Percentiles rank a stretch among this genome's conserved stretches.
Conservation (phyloP, 2,329 filamentous ascomycete genomes). For the Diaporthe nobilis region DNA sequence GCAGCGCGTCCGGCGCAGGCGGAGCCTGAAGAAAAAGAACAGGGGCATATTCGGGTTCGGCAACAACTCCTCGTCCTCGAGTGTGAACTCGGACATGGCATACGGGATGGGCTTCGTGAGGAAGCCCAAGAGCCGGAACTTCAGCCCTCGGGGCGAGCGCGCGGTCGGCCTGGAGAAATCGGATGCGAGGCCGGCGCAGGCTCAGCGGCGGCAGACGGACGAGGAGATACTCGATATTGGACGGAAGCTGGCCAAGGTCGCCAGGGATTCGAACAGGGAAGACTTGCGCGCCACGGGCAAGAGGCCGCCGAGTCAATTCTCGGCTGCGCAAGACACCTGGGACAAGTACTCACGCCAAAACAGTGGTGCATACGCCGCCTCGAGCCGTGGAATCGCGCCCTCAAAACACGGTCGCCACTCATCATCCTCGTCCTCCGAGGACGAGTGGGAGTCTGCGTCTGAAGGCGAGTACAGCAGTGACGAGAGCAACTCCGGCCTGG, state of each 20-base stretch:
- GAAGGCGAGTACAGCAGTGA: slow-evolving; percentile 62
- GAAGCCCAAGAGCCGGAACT: slow-evolving; percentile 52
- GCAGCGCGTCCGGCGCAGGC: slow-evolving; percentile 54
- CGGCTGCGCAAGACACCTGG: slow-evolving; percentile 58
- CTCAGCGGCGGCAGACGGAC: slow-evolving; percentile 60
- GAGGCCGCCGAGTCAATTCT: slow-evolving; percentile 54
- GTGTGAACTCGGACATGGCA: slow-evolving; percentile 73
- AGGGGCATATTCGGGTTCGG: slow-evolving; percentile 70
- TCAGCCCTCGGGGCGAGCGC: slow-evolving; percentile 46
- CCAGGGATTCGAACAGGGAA: slow-evolving; percentile 64
- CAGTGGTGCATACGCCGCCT: slow-evolving; percentile 50
- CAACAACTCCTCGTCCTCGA: slow-evolving; percentile 68
- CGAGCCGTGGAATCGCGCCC: slow-evolving; percentile 55
- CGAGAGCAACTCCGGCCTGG: slow-evolving; percentile 56
- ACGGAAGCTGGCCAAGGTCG: slow-evolving; percentile 67
- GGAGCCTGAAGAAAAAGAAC: slow-evolving; percentile 60
- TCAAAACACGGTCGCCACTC: slow-evolving; percentile 55
- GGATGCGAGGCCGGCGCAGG: slow-evolving; percentile 35
- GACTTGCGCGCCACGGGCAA: slow-evolving; percentile 61
- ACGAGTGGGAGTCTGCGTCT: slow-evolving; percentile 72
- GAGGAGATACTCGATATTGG: slow-evolving; percentile 71
- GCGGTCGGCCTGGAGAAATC: slow-evolving; percentile 29
- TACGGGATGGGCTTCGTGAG: slow-evolving; percentile 74
- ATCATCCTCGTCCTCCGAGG: slow-evolving; percentile 58
- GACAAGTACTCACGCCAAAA: slow-evolving; percentile 58